These are phyloP conservation scores for Lagenaria siceraria DNA, from an alignment of 306 rosid species.

Conservation along the genomic window DNA sequence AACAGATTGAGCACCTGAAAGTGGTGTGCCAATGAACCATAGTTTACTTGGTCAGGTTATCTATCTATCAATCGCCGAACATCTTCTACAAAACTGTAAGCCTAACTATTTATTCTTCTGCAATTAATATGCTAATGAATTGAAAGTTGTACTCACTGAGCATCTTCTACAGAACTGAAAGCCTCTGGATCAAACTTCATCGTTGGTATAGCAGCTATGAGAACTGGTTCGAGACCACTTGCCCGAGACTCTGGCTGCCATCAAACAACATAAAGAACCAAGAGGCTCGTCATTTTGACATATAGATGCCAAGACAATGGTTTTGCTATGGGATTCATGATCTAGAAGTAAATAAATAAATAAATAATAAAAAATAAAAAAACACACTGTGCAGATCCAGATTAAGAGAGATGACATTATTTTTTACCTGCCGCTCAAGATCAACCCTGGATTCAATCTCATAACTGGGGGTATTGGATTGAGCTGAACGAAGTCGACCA, in stretches of 20 bases:
- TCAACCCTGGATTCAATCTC: constrained; percentile 57
- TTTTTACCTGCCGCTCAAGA: constrained; percentile 66
- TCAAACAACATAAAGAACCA: constrained; percentile 21
- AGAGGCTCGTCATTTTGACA: background rate
- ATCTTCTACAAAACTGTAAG: constrained; percentile 63
- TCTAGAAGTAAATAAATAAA: background rate
- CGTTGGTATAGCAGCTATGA: constrained; percentile 85
- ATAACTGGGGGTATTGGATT: constrained; percentile 35
- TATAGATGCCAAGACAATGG: background rate
- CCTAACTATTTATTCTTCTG: constrained; percentile 10
- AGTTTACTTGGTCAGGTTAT: background rate
- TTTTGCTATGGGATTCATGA: background rate
- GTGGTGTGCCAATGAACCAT: background rate
- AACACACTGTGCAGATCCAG: background rate
- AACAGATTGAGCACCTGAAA: constrained; percentile 83
- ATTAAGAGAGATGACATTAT: background rate
- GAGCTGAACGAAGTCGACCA: constrained; percentile 50
- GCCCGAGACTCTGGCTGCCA: constrained; percentile 73
- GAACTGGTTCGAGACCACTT: constrained; percentile 56
- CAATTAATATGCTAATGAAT: background rate
- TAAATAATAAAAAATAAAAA: no score
- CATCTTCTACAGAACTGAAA: constrained; percentile 62
- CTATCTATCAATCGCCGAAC: constrained; percentile 30
- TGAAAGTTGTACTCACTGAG: constrained; percentile 53
- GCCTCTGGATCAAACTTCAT: constrained; percentile 72